phyloP scores from a whole-genome alignment of 176 grass and related monocot genomes.

The Oryza meyeriana region DNA sequence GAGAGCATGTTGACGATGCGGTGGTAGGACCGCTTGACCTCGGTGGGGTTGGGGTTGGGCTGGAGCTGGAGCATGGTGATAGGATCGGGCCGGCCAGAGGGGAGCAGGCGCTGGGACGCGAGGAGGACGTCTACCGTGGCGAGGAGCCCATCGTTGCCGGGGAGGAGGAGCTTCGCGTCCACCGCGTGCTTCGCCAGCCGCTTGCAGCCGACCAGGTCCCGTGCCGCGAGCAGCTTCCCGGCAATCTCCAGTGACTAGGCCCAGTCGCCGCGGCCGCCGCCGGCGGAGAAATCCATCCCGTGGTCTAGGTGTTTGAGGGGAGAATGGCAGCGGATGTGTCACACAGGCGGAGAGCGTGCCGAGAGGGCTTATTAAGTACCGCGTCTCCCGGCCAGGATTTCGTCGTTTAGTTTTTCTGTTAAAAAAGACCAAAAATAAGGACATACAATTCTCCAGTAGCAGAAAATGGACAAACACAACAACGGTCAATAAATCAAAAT shows the following conservation, averaged over 20 bases:
- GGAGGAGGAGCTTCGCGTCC: conserved; percentile 65
- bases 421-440: too few species aligned
- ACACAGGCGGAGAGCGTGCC: too few species aligned
- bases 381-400: too few species aligned
- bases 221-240: conserved; percentile 61
- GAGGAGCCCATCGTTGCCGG: conserved; percentile 78
- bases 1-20: conserved; percentile 67
- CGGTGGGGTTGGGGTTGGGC: conserved; percentile 19
- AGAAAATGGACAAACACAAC: too few species aligned
- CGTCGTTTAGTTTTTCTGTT: too few species aligned
- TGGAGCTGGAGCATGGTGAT: conserved; percentile 53
- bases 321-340: background rate
- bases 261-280: conserved; percentile 54
- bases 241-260: conserved; percentile 81
- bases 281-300: conserved; percentile 57
- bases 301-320: background rate
- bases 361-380: too few species aligned
- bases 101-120: conserved; percentile 73
- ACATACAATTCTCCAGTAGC: too few species aligned
- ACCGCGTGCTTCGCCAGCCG: conserved; percentile 84
- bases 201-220: conserved; percentile 91
- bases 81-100: conserved; percentile 72
- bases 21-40: conserved; percentile 53
- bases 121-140: conserved; percentile 88
- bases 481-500: too few species aligned